Conservation (phyloP, 768 basidiomycete genomes). For the Rhizopogon rudus region DNA sequence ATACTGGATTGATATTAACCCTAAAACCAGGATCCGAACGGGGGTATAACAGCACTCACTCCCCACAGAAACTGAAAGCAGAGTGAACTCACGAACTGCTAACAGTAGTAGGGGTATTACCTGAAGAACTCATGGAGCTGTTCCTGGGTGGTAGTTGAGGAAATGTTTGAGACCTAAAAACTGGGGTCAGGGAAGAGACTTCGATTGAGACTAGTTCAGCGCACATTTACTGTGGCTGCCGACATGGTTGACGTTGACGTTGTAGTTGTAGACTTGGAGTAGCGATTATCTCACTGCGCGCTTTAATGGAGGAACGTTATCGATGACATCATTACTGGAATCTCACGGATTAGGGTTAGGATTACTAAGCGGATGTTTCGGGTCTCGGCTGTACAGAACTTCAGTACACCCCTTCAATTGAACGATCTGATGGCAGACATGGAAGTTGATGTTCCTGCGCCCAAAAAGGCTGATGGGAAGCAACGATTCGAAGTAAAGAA, state of each 20-base stretch:
- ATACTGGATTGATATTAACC: conserved; percentile 42
- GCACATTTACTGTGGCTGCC: conserved; percentile 17
- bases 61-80: conserved; percentile 75
- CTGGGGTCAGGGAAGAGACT: not conserved
- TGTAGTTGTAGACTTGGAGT: not conserved
- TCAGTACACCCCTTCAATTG: too few relatives aligned
- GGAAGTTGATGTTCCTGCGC: conserved; percentile 57
- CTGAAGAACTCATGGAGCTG: conserved; percentile 80
- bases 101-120: conserved; percentile 35
- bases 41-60: conserved; percentile 34
- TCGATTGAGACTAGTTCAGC: conserved; percentile 25
- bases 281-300: too few relatives aligned
- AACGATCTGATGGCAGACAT: conserved; percentile 47
- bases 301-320: too few relatives aligned
- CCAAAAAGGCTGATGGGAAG: conserved; percentile 47
- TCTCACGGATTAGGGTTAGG: too few relatives aligned
- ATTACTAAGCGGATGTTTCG: too few relatives aligned
- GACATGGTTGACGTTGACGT: conserved; percentile 18
- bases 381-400: too few relatives aligned
- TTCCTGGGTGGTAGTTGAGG: conserved; percentile 56
- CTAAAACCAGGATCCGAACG: not conserved
- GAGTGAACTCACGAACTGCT: conserved; percentile 1
- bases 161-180: conserved; percentile 65
- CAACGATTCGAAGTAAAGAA: conserved; percentile 98
- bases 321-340: not conserved